Base-by-base conservation (phyloP, 108 stramenopile genomes). In the Skeletonema grethae region DNA sequence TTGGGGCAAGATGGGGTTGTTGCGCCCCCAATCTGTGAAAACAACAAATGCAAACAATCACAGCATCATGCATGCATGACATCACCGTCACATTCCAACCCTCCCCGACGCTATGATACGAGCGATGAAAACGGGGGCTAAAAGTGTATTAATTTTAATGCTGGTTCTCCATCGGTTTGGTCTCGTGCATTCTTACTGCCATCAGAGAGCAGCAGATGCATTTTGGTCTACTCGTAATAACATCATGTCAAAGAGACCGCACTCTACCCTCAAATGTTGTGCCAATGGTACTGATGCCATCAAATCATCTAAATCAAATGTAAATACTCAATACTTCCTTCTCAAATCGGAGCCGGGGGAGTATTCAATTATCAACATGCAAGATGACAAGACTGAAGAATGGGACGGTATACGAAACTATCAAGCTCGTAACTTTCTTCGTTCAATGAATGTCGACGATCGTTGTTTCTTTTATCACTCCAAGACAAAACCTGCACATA, bases 351-450 rank as follows among this genome's bases (percentile, higher is more conserved):
- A 87, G 57, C 85, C 85, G 0, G 35, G 45, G 57, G 86, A 84
- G 24, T 87, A 75, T 61, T 84, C 86, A 20, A 84, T 87, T 28
- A 45, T 64, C 5, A 69, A 87, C 48, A 50, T 87, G 13, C 56
- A 78, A 61, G 36, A 50, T 6, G 60, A 77, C 43, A 39, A 50
- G 15, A 63, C 57, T 30, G 74, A 84, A 43, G 86, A 87, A 61
- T 87, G 83, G 86, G 72, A 78, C 57, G 86, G 86, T 10, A 74
- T 87, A 28, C 76, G 86, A 13, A 87, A 82, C 58, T 87, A 75
- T 69, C 72, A 81, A 73, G 86, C 86, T 24, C 86, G 83, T 0
- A 87, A 87, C 57, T 34, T 50, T 35, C 57, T 87, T 22, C 72
- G 77, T 22, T 67, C 71, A 38, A 87, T 87, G 86, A 70, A 72